phyloP scores from a whole-genome alignment of 768 basidiomycete species.

The Kwoniella mangroviensis region DNA sequence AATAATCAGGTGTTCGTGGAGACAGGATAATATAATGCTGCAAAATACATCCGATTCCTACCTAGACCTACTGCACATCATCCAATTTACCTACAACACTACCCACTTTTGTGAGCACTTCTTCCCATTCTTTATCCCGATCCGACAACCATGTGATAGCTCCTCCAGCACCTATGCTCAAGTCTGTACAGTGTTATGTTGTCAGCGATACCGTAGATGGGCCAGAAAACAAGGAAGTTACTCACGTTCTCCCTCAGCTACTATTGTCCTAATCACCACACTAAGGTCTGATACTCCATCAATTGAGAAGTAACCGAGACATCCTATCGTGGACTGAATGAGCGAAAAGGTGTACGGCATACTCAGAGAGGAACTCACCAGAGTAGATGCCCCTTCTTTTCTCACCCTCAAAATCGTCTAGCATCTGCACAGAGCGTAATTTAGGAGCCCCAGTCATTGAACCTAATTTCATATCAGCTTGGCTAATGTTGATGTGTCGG shows the following conservation, averaged over 20 bases:
- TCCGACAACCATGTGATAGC: constrained; percentile 93
- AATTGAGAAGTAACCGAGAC: constrained; percentile 89
- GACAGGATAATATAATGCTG: background rate
- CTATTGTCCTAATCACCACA: constrained; percentile 90
- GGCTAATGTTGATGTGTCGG: background rate
- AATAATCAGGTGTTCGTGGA: background rate
- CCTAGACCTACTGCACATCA: constrained; percentile 2
- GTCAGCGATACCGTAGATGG: background rate
- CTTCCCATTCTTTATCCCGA: constrained; percentile 86
- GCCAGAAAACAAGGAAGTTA: background rate
- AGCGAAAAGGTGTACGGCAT: background rate
- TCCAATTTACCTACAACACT: constrained; percentile 49
- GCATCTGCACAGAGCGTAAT: constrained; percentile 86
- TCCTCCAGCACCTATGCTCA: constrained; percentile 82
- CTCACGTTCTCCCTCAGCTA: constrained; percentile 56
- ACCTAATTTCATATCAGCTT: constrained; percentile 61
- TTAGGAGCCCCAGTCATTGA: constrained; percentile 99
- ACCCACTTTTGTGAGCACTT: constrained; percentile 80
- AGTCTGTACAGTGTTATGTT: constrained; percentile 26
- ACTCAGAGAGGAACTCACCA: constrained; percentile 36
- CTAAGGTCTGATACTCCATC: constrained; percentile 90
- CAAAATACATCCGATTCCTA: background rate
- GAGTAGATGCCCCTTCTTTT: constrained; percentile 79
- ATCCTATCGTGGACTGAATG: constrained; percentile 61
- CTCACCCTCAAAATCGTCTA: constrained; percentile 74